phyloP scores from a whole-genome alignment of 2,329 filamentous ascomycete genomes.

The Fusarium clavum region DNA sequence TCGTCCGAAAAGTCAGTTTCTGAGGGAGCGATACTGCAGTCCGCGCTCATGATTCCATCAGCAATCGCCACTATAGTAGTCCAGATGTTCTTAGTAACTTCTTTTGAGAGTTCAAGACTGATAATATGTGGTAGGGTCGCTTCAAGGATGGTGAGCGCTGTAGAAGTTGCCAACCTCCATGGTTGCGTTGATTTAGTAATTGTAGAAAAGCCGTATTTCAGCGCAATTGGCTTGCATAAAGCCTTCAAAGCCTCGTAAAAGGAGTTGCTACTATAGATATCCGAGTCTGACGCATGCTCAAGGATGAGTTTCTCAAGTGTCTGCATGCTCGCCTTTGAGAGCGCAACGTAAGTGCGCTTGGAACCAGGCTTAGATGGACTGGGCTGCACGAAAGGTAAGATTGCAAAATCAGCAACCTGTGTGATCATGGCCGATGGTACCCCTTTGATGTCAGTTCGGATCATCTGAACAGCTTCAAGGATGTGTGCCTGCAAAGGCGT shows the following conservation, averaged over 20 bases:
- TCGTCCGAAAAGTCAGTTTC: conserved; percentile 70
- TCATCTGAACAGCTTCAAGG: conserved; percentile 73
- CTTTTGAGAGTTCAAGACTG: conserved; percentile 58
- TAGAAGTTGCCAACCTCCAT: conserved; percentile 84
- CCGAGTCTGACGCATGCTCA: conserved; percentile 68
- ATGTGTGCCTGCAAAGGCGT: conserved; percentile 79
- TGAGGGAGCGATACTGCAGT: conserved; percentile 62
- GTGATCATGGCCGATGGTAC: conserved; percentile 76
- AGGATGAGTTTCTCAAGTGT: conserved; percentile 72
- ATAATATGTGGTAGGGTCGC: conserved; percentile 72
- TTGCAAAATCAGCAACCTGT: conserved; percentile 76
- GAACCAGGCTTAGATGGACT: conserved; percentile 50
- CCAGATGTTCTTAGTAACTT: conserved; percentile 73
- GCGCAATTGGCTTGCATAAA: conserved; percentile 74
- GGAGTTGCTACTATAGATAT: conserved; percentile 77
- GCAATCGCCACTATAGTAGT: conserved; percentile 71
- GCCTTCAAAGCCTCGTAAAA: conserved; percentile 73
- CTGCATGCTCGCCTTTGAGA: conserved; percentile 84
- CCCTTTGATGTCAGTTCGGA: conserved; percentile 73
- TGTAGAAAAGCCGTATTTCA: conserved; percentile 84
- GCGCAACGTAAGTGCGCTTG: conserved; percentile 86
- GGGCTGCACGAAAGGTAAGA: conserved; percentile 71
- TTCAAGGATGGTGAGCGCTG: conserved; percentile 74
- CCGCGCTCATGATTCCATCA: conserved; percentile 76
- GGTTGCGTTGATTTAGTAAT: conserved; percentile 76